phyloP scores from a whole-genome alignment of 129 eudicot genomes.

The Lactuca saligna region DNA sequence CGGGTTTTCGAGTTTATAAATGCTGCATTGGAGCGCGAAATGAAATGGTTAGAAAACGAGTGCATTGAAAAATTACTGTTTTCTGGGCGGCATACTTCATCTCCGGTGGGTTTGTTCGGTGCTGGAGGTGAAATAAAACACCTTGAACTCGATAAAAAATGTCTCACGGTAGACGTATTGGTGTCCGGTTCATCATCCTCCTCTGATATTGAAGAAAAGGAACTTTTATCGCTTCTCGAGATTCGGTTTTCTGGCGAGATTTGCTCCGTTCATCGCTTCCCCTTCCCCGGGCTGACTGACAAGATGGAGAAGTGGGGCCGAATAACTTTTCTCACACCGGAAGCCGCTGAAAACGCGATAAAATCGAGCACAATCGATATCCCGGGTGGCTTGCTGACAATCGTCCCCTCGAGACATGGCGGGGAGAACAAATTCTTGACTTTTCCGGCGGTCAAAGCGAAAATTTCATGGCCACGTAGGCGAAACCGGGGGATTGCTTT shows the following conservation, averaged over 20 bases:
- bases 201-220: slow-evolving; percentile 59
- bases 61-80: slow-evolving; percentile 75
- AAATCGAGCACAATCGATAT: slow-evolving; percentile 37
- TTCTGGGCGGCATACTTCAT: slow-evolving; percentile 50
- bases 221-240: slow-evolving; percentile 57
- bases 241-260: slow-evolving; percentile 42
- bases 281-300: slow-evolving; percentile 32
- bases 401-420: slow-evolving; percentile 48
- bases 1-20: slow-evolving; percentile 47
- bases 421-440: slow-evolving; percentile 54
- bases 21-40: slow-evolving; percentile 55
- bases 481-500: slow-evolving; percentile 59
- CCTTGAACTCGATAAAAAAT: slow-evolving; percentile 71
- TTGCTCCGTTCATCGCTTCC: slow-evolving; percentile 54
- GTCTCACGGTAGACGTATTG: slow-evolving; percentile 68
- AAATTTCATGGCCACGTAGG: slow-evolving; percentile 88
- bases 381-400: slow-evolving; percentile 39
- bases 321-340: slow-evolving; percentile 72
- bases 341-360: slow-evolving; percentile 63
- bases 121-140: slow-evolving; percentile 91
- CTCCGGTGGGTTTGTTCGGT: slow-evolving; percentile 82
- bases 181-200: slow-evolving; percentile 38
- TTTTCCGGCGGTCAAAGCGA: slow-evolving; percentile 70
- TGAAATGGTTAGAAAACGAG: slow-evolving; percentile 59
- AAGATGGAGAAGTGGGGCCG: slow-evolving; percentile 81